Base-by-base conservation (phyloP, 331 rosid species). In the Prunus yedoensis region DNA sequence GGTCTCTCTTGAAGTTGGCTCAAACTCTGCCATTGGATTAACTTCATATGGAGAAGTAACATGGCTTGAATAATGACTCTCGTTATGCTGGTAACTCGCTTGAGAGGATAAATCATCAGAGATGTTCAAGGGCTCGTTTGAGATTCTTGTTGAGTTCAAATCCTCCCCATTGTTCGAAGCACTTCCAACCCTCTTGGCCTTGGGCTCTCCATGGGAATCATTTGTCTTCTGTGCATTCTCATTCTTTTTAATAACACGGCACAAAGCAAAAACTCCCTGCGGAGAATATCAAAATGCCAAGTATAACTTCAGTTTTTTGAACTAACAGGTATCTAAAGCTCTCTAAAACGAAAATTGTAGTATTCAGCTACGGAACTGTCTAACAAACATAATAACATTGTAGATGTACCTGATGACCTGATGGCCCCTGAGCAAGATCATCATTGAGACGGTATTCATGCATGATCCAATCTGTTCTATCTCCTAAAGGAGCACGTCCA, bases 401-500 rank as follows among this genome's bases (percentile, higher is more conserved):
- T 32, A 45, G 62, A 15, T 45, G 66, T 72, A 93, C 98, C 91
- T 87, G 88, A 67, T 86, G 88, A 69, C 75, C 81, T 17, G 90
- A 78, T 61, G 90, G 56, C 50, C 86, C 90, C 76, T 78, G 90
- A 73, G 65, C 66, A 58, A 79, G 82, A 83, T 91, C 94, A 51
- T 89, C 92, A 2, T 70, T 83, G 23, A 91, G 90, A 78, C 98
- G 98, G 80, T 93, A 93, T 80, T 93, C 98, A 16, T 91, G 98
- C 98, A 93, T 93, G 69, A 93, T 78, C 97, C 98, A 93, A 9
- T 87, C 90, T 4, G 91, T 91, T 76, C 98, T 85, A 71, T 91
- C 93, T 0, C 98, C 98, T 64, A 87, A 81, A 21, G 98, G 98
- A 2, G 98, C 98, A 38, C 98, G 91, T 45, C 98, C 98, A 17